Conservation (phyloP, 257 asterid genomes). For the Solanum dulcamara region DNA sequence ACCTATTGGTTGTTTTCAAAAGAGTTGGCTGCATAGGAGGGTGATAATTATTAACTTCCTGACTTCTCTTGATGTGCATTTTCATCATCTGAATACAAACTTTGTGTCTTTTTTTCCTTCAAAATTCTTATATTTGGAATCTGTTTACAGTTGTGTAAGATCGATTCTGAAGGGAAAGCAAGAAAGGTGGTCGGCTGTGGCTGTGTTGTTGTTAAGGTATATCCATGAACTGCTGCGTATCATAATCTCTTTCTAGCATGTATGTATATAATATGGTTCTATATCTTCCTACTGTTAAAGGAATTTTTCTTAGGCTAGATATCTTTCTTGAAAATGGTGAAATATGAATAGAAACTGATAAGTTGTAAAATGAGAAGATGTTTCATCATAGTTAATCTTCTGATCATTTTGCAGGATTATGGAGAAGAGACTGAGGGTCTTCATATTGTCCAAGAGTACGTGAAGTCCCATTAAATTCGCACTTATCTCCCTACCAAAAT, state of each 20-base stretch:
- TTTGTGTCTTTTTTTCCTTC: not conserved
- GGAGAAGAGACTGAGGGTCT: conserved; percentile 77
- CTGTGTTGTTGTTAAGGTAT: conserved; percentile 62
- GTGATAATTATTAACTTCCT: not conserved
- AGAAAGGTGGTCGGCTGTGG: conserved; percentile 63
- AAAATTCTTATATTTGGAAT: not conserved
- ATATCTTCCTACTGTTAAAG: not conserved
- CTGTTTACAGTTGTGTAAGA: conserved; percentile 50
- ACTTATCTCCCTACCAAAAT: not conserved
- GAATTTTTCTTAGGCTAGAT: not conserved
- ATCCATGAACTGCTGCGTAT: not conserved
- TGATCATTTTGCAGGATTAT: conserved; percentile 38
- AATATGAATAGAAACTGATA: not conserved
- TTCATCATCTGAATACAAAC: not conserved
- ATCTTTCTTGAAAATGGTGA: not conserved
- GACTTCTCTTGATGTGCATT: not conserved
- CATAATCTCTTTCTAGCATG: not conserved
- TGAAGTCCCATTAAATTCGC: conserved; percentile 32
- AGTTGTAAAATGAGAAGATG: not conserved
- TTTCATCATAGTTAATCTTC: not conserved
- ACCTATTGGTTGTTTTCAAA: not conserved
- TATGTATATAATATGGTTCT: not conserved
- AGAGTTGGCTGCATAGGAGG: not conserved
- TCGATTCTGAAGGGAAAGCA: conserved; percentile 72
- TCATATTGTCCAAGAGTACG: conserved; percentile 57